These are phyloP conservation scores for Platanthera zijinensis DNA, from an alignment of 106 monocot species.

Conservation along the genomic window DNA sequence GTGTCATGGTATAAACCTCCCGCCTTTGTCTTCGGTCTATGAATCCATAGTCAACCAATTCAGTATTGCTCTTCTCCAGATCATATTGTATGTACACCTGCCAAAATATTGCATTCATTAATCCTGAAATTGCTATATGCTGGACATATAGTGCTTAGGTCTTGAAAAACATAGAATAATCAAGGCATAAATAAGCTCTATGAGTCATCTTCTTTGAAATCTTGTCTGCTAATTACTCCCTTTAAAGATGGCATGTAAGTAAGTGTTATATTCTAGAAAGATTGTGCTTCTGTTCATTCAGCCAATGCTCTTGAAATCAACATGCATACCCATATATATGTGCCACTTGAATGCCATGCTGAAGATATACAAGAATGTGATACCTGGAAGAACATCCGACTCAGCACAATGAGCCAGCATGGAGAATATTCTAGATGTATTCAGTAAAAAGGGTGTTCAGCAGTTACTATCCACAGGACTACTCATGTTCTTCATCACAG, in stretches of 20 bases:
- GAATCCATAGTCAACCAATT: slow-evolving; percentile 89
- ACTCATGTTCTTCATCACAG: too few species aligned
- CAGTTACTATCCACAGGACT: too few species aligned
- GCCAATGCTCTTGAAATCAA: too few species aligned
- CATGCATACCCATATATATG: too few species aligned
- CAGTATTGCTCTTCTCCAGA: slow-evolving; percentile 76
- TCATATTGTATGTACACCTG: slow-evolving; percentile 93
- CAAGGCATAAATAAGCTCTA: background rate
- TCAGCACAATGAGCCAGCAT: too few species aligned
- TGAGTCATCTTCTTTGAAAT: background rate
- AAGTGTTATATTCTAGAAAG: background rate
- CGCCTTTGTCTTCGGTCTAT: slow-evolving; percentile 47
- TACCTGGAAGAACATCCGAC: too few species aligned
- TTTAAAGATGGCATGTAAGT: background rate
- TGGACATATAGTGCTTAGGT: too few species aligned
- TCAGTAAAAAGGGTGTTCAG: too few species aligned
- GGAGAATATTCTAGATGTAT: too few species aligned
- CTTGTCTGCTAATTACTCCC: background rate
- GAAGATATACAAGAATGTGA: too few species aligned
- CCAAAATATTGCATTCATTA: background rate
- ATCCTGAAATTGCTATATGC: background rate
- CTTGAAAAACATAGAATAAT: too few species aligned
- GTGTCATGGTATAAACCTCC: slow-evolving; percentile 67
- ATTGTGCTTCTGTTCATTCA: background rate
- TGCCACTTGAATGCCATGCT: too few species aligned